Evolutionary conservation across 208 protist genomes (phyloP), one percentile per base, ranked within the genome.

Genomic region (Leishmania gerbilli): DNA sequence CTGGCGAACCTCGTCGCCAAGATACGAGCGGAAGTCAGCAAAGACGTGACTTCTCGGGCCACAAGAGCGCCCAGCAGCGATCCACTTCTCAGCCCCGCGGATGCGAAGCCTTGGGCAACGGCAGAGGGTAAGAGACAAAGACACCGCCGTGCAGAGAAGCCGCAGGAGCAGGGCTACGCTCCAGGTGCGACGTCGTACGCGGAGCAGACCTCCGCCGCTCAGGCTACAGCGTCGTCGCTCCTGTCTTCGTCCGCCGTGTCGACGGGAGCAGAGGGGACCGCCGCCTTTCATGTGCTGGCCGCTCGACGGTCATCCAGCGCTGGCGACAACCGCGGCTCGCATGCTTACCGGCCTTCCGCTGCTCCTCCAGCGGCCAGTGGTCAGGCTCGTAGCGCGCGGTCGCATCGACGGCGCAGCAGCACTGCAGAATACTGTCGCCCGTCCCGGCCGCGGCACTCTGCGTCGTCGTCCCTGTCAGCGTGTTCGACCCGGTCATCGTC

Each of bases 21-120:
- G 62, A 85, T 85, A 47, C 81, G 81, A 37, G 81, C 55, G 27
- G 81, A 85, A 71, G 76, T 85, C 31, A 72, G 77, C 62, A 71
- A 42, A 24, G 80, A 74, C 11, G 45, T 53, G 65, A 45, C 51
- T 47, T 24, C 27, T 53, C 31, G 24, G 49, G 65, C n/a, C 1
- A n/a, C 49, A 37, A 7, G 42, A 45, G 3, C 24, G 67, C 40
- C 55, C 21, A 21, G 3, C 24, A 37, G 24, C 7, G 40, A 58
- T 62, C 21, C n/a, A 51, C 24, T 55, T 45, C 69, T 13, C 6
- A 27, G 34, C 74, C 51, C 74, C 8, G 31, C 51, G 17, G 55
- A 65, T 77, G 74, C 27, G n/a, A 74, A 51, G 37, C 69, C 42
- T 17, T 45, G 40, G 27, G 24, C 21, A 51, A 55, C 69, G 19